A percentile compares a stretch with the other conserved stretches of the same genome.
Evolutionary conservation across 2,329 filamentous ascomycete species (phyloP).

Genomic region (Talaromyces sp.): DNA sequence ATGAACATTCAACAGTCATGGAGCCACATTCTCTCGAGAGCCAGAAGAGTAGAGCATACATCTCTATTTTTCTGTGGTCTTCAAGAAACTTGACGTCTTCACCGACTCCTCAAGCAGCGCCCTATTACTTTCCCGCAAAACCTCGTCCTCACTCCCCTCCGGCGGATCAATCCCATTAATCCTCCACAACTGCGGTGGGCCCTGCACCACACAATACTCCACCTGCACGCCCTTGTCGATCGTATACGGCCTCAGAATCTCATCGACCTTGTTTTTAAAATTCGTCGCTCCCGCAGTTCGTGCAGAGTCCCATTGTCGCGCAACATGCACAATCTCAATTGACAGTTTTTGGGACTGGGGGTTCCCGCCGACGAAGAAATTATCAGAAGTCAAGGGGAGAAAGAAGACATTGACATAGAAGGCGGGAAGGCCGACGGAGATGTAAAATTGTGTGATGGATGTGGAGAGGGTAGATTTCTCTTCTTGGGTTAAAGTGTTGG

Average conservation of each 20-base stretch:
- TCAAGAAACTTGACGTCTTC: not conserved
- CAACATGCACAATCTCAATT: conserved; percentile 1
- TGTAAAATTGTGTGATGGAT: conserved; percentile 21
- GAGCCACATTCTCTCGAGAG: too few species aligned
- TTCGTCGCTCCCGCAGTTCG: not conserved
- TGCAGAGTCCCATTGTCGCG: not conserved
- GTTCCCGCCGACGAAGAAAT: not conserved
- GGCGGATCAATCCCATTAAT: conserved; percentile 12
- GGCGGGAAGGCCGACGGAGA: conserved; percentile 17
- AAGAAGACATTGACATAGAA: conserved; percentile 24
- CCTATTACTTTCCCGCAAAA: not conserved
- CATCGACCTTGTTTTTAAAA: not conserved
- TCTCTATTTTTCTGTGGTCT: too few species aligned
- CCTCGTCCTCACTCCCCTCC: not conserved
- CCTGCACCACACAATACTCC: conserved; percentile 1
- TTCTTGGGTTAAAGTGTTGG: not conserved
- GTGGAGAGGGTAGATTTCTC: conserved; percentile 16
- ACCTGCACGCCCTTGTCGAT: not conserved
- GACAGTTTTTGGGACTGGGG: not conserved
- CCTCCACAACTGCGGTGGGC: conserved; percentile 1
- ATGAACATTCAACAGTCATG: too few species aligned
- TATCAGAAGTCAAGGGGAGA: not conserved
- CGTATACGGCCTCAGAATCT: not conserved
- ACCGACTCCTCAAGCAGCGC: not conserved
- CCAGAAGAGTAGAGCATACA: too few species aligned